Evolutionary conservation across 2,329 filamentous ascomycete genomes (phyloP).

Genomic region (Cladosporium colombiae): DNA sequence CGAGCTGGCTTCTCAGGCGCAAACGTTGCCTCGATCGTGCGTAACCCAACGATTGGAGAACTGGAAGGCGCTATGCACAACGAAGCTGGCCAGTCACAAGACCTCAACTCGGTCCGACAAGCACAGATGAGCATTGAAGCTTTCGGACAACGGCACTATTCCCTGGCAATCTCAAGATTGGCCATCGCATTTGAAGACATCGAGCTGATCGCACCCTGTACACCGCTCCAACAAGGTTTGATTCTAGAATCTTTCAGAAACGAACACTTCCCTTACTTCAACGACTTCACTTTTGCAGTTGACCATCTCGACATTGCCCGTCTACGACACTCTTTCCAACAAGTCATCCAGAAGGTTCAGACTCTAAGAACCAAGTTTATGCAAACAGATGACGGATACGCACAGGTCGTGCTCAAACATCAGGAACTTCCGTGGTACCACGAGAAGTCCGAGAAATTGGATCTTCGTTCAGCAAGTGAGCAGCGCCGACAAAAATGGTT

Average conservation of each 20-base stretch:
- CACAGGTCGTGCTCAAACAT: constrained; percentile 66
- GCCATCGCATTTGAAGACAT: constrained; percentile 55
- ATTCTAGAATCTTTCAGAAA: constrained; percentile 68
- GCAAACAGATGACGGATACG: constrained; percentile 70
- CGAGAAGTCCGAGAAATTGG: neutral
- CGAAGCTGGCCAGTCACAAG: constrained; percentile 19
- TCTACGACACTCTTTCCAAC: constrained; percentile 61
- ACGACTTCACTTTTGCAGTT: constrained; percentile 67
- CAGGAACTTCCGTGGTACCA: constrained; percentile 2
- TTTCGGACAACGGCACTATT: constrained; percentile 62
- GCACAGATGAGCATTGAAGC: constrained; percentile 55
- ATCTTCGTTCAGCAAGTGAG: constrained; percentile 1
- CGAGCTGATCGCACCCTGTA: constrained; percentile 78
- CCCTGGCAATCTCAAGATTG: constrained; percentile 56
- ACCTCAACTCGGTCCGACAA: constrained; percentile 52
- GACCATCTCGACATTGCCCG: constrained; percentile 45
- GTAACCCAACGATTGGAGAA: constrained; percentile 48
- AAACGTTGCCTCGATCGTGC: constrained; percentile 68
- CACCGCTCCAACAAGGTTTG: constrained; percentile 83
- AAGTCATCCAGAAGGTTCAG: constrained; percentile 54
- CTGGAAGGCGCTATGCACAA: constrained; percentile 41
- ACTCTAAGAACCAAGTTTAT: constrained; percentile 74
- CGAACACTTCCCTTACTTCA: constrained; percentile 69
- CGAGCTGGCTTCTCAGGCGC: constrained; percentile 61
- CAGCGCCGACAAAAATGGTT: constrained; percentile 60